Percentiles rank a stretch among this genome's conserved stretches.
Conservation (phyloP, 345 rosid species). For the Populus alba region DNA sequence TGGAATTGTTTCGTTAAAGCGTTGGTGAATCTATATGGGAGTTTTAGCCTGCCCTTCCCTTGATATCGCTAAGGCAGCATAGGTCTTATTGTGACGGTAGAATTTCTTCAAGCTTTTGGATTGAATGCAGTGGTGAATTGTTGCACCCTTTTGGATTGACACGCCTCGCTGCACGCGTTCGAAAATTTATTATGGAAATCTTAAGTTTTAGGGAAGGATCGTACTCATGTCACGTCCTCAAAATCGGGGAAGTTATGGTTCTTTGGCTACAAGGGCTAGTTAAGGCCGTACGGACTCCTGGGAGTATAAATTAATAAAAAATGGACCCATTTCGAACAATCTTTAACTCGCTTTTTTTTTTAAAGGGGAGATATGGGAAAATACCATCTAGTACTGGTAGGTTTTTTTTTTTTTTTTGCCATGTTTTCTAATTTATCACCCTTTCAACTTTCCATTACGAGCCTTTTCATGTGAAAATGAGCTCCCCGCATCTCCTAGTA, state of each 20-base stretch:
- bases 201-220: not conserved
- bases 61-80: not conserved
- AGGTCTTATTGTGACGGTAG: not conserved
- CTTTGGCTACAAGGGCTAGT: not conserved
- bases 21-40: not conserved
- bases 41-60: not conserved
- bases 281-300: not conserved
- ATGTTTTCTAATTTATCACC: not conserved
- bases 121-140: not conserved
- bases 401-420: rapidly evolving
- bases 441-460: not conserved
- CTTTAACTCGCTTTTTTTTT: not conserved
- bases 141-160: not conserved
- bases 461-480: not conserved
- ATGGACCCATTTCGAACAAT: not conserved
- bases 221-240: too few species aligned
- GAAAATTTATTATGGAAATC: not conserved
- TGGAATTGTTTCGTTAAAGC: not conserved
- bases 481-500: not conserved
- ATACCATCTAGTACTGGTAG: not conserved
- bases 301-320: not conserved
- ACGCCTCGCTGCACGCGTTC: not conserved
- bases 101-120: not conserved
- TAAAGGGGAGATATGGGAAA: not conserved
- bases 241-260: not conserved